Base-by-base conservation (phyloP, 1,284 basidiomycete species). In the Chondrostereum purpureum region DNA sequence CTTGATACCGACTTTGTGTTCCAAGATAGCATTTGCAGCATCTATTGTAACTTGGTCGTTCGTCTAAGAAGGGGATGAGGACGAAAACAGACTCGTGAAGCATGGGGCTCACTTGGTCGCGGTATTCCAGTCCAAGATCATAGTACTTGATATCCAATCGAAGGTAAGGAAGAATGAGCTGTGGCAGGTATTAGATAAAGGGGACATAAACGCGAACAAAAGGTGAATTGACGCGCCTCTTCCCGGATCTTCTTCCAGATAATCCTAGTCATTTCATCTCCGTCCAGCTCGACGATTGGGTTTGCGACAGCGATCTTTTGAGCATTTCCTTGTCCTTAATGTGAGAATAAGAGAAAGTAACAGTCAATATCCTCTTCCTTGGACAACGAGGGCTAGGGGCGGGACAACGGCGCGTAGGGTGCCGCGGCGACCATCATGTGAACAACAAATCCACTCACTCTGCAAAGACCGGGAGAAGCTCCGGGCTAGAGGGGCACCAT, bases 231-330 rank as follows among this genome's bases (percentile, higher is more conserved):
- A n/a, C 75, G 46, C 50, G 91, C 89, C 78, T 97, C 91, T 59
- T 97, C 88, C 47, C 92, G 79, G 64, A 98, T 97, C 78, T 95
- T 96, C 78, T 96, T 92, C 94, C 94, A 97, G 66, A 97, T 96
- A 57, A 96, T 93, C 56, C 92, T 77, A 34, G 92, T 96, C 92
- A 95, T 95, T 69, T 96, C 92, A 67, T 96, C 92, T 43, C 92
- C 92, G 65, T 96, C 92, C 46, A 98, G 82, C 74, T 98, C 94
- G 49, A 98, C 94, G 50, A 99, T 81, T 16, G 95, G 93, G 62
- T 94, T 92, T 59, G 79, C 70, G 50, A 96, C 92, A 38, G 77
- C 79, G 65, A 98, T 96, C 27, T 31, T 31, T 31, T 31, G 8
- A 31, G 27, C 27, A 31, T 8, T n/a, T 31, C n/a, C 27, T 8